Conservation (phyloP, 352 stramenopile genomes). For the Phytophthora litchii region DNA sequence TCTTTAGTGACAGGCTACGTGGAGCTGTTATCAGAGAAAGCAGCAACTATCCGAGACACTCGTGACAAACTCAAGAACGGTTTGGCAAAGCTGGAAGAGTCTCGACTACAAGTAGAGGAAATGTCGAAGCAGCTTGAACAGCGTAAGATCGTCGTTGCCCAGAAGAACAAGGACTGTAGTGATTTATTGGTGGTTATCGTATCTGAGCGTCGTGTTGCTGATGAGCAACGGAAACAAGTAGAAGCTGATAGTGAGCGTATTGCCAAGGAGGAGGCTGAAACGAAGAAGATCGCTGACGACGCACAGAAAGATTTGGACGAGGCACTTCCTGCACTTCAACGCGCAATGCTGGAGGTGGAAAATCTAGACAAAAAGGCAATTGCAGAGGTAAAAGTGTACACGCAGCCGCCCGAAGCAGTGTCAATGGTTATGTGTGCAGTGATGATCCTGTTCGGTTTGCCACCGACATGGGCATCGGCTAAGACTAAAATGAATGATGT, state of each 20-base stretch:
- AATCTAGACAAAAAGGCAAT: constrained; percentile 96
- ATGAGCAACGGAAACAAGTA: constrained; percentile 94
- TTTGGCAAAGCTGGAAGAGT: constrained; percentile 84
- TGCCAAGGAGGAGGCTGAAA: constrained; percentile 90
- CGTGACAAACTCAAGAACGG: constrained; percentile 86
- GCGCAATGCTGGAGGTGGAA: constrained; percentile 94
- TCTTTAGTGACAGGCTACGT: constrained; percentile 93
- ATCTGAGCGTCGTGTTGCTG: constrained; percentile 91
- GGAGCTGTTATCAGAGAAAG: constrained; percentile 80
- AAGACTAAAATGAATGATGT: constrained; percentile 95
- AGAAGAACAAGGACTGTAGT: constrained; percentile 95
- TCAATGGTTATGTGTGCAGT: constrained; percentile 95
- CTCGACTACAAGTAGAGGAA: constrained; percentile 79
- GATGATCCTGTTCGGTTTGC: constrained; percentile 96
- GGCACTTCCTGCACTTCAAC: constrained; percentile 92
- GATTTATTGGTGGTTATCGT: constrained; percentile 96
- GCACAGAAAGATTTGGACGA: constrained; percentile 95
- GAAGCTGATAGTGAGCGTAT: constrained; percentile 94
- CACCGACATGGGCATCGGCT: constrained; percentile 91
- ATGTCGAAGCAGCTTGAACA: constrained; percentile 89
- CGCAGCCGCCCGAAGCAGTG: constrained; percentile 91
- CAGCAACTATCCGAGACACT: constrained; percentile 70
- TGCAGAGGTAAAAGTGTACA: constrained; percentile 96
- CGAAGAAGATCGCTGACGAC: constrained; percentile 94
- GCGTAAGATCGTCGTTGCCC: constrained; percentile 89